phyloP scores from a whole-genome alignment of 2,329 filamentous ascomycete species.

The Dothideomycetes sp. region DNA sequence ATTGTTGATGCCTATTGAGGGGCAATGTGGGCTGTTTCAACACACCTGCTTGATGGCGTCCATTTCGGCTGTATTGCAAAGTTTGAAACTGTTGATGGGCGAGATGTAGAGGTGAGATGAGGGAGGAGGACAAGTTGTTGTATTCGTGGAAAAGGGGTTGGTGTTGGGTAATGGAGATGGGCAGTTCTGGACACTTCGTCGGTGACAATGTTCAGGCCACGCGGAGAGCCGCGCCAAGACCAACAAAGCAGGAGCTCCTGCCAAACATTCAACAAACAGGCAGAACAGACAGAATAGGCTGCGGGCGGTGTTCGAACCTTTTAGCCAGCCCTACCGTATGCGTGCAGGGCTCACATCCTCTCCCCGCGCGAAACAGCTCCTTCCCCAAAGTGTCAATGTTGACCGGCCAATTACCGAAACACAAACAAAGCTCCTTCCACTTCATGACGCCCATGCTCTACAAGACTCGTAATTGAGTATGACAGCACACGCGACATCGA shows the following conservation, averaged over 20 bases:
- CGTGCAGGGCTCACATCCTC: no score
- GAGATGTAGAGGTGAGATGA: not conserved
- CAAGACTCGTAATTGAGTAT: no score
- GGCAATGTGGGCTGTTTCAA: conserved; percentile 14
- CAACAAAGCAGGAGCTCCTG: not conserved
- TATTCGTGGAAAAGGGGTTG: conserved; percentile 1
- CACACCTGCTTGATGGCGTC: conserved; percentile 32
- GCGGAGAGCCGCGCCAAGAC: not conserved
- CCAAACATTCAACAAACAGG: no score
- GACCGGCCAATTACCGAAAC: not conserved
- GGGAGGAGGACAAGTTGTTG: not conserved
- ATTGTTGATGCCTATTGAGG: conserved; percentile 11
- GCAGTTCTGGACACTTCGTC: not conserved
- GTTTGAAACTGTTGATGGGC: not conserved
- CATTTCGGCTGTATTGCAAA: conserved; percentile 18
- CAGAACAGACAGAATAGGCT: no score
- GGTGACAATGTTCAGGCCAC: not conserved
- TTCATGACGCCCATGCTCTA: not conserved
- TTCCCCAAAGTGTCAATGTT: not conserved
- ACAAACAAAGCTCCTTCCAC: not conserved
- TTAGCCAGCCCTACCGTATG: no score
- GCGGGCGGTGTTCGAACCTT: no score
- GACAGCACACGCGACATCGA: no score
- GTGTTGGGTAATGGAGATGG: not conserved
- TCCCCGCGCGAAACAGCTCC: no score